Base-by-base conservation (phyloP, 2,329 filamentous ascomycete genomes). In the Colletotrichum noveboracense region DNA sequence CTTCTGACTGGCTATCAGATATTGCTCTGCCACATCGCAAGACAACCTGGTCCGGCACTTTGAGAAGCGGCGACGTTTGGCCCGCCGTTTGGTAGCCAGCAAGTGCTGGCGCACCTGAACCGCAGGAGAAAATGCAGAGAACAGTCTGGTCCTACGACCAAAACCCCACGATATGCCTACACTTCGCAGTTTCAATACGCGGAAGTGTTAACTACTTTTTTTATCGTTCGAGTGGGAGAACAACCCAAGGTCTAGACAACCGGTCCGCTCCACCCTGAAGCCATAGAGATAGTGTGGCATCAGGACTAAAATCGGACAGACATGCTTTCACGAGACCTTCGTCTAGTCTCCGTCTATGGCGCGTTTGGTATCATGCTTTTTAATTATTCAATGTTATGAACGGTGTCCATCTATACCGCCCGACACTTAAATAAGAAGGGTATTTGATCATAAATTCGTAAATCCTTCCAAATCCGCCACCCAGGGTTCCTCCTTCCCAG, bases 191-290 rank as follows among this genome's bases (percentile, higher is more conserved):
- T 80, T 87, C 87, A 84, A 87, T 92, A 88, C 89, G 87, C 89
- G 86, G 84, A 87, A 84, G 86, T 89, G 90, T 91, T 86, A 91
- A 90, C 88, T 90, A 89, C 58, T 82, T 83, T 75, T 75, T 52
- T 84, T 85, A 86, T 87, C 86, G 85, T 87, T 91, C 89, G 89
- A 89, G 90, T 83, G 90, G 92, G 91, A 90, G 89, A 92, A 89
- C 92, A 87, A 81, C 85, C 84, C 83, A 88, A 84, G 90, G 91
- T 89, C 90, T 92, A 92, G 91, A 92, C 91, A 92, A 89, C 91
- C 91, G 82, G 90, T 91, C 90, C 88, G 86, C 88, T 92, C 91
- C 91, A 92, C 91, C 91, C 91, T 91, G 90, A 85, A 89, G 86
- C 85, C 87, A 90, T 88, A 86, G 87, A 89, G 76, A 76, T 68